phyloP scores from a whole-genome alignment of 768 basidiomycete genomes.

The Stropharia rugosoannulata region DNA sequence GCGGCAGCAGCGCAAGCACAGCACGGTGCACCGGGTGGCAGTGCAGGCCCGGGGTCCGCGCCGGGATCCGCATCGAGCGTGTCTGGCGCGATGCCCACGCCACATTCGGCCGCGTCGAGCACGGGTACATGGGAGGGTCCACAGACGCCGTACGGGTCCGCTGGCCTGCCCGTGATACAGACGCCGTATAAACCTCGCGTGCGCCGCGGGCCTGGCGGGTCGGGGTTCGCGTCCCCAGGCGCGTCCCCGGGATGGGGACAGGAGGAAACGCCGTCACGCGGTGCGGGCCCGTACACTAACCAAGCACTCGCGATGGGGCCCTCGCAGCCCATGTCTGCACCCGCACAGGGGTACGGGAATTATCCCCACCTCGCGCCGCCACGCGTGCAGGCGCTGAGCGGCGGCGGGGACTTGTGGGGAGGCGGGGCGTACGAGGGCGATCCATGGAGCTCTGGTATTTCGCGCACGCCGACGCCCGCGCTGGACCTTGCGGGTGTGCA shows the following conservation, averaged over 20 bases:
- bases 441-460: slow-evolving; percentile 29
- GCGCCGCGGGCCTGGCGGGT: slow-evolving; percentile 32
- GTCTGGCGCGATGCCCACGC: slow-evolving; percentile 15
- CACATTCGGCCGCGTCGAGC: slow-evolving; percentile 38
- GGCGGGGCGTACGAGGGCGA: slow-evolving; percentile 8
- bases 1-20: no score
- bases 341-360: slow-evolving; percentile 12
- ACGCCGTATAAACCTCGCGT: slow-evolving; percentile 79
- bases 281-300: slow-evolving; percentile 40
- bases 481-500: slow-evolving; percentile 72
- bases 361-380: slow-evolving; percentile 35
- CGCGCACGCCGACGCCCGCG: slow-evolving; percentile 67
- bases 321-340: slow-evolving; percentile 35
- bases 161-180: slow-evolving; percentile 37
- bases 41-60: slow-evolving; percentile 37
- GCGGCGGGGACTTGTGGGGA: not conserved
- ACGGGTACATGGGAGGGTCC: slow-evolving; percentile 31
- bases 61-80: slow-evolving; percentile 41
- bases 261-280: slow-evolving; percentile 55
- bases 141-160: slow-evolving; percentile 13
- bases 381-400: slow-evolving; percentile 39
- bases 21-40: slow-evolving; percentile 16
- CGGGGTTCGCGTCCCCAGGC: slow-evolving; percentile 31
- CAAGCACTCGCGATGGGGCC: slow-evolving; percentile 50
- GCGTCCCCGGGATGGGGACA: slow-evolving; percentile 33